Percentiles rank a stretch among this genome's conserved stretches.
These are phyloP conservation scores for Alternaria consortialis DNA, from an alignment of 2,329 filamentous ascomycete genomes.

Conservation along the genomic window DNA sequence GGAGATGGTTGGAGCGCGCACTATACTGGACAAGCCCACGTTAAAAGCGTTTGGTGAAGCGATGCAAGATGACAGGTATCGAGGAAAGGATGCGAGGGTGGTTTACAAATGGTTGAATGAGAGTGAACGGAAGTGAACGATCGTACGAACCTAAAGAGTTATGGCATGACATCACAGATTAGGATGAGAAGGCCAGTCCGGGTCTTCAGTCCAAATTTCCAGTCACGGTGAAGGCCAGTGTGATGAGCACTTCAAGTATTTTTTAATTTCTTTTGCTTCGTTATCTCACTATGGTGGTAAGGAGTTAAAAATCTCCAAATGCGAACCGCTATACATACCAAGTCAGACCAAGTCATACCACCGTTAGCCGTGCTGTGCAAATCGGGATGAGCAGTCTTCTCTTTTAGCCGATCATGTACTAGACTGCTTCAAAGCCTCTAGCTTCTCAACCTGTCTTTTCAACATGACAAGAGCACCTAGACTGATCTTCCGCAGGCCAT, in stretches of 20 bases:
- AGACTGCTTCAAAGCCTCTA: slow-evolving; percentile 40
- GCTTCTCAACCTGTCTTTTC: slow-evolving; percentile 50
- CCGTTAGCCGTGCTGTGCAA: neutral
- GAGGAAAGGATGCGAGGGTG: slow-evolving; percentile 45
- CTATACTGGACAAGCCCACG: slow-evolving; percentile 43
- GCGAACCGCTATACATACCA: too few species aligned
- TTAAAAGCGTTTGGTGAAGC: slow-evolving; percentile 42
- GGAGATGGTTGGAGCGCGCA: slow-evolving; percentile 47
- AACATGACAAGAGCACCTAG: slow-evolving; percentile 58
- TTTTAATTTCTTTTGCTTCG: neutral
- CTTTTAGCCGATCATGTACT: neutral
- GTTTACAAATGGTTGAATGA: slow-evolving; percentile 48
- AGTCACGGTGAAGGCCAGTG: neutral
- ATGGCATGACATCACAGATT: too few species aligned
- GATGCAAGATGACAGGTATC: slow-evolving; percentile 39
- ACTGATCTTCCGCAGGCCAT: slow-evolving; percentile 59
- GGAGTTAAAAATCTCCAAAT: neutral
- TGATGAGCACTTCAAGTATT: neutral
- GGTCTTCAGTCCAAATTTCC: neutral
- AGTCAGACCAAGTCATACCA: neutral
- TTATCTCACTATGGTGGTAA: neutral
- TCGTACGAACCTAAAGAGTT: too few species aligned
- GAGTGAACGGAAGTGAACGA: slow-evolving; percentile 31
- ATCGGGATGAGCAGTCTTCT: neutral
- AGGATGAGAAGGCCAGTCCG: neutral